Evolutionary conservation across 1,284 basidiomycete species (phyloP).

Genomic region (Sphagnurus paluster): DNA sequence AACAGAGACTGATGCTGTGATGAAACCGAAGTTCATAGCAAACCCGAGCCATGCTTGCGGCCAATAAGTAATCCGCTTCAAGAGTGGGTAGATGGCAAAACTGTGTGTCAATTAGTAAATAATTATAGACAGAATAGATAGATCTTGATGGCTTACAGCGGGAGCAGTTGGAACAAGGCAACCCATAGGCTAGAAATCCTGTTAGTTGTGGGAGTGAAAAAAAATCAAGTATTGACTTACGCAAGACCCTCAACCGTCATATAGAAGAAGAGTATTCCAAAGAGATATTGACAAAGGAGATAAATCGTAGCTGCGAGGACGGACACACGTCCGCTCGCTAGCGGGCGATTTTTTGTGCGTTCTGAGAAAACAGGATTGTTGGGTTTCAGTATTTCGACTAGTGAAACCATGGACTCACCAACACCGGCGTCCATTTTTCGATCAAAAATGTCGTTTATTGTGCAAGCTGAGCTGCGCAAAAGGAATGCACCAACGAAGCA

Average conservation of each 20-base stretch:
- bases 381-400: no score
- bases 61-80: constrained; percentile 68
- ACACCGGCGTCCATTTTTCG: constrained; percentile 50
- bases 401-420: constrained; percentile 35
- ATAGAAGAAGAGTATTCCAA: constrained; percentile 43
- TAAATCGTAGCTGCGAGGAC: constrained; percentile 39
- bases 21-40: constrained; percentile 54
- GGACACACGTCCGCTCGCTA: constrained; percentile 49
- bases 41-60: constrained; percentile 77
- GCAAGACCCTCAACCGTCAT: constrained; percentile 36
- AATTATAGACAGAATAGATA: neutral
- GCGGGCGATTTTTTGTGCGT: constrained; percentile 45
- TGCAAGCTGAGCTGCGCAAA: constrained; percentile 49
- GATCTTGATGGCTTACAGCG: constrained; percentile 36
- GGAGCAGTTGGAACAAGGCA: constrained; percentile 46
- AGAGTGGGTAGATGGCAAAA: constrained; percentile 49
- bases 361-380: no score
- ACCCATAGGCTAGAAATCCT: constrained; percentile 33
- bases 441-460: constrained; percentile 56
- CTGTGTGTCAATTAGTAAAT: constrained; percentile 20
- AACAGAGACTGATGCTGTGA: constrained; percentile 47
- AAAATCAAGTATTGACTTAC: constrained; percentile 28
- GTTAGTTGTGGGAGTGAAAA: neutral
- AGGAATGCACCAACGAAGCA: constrained; percentile 40
- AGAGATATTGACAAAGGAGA: constrained; percentile 39